Percentiles rank a stretch among this genome's conserved stretches.
These are phyloP conservation scores for Penicillium expansum DNA, from an alignment of 2,329 filamentous ascomycete species.

Conservation along the genomic window DNA sequence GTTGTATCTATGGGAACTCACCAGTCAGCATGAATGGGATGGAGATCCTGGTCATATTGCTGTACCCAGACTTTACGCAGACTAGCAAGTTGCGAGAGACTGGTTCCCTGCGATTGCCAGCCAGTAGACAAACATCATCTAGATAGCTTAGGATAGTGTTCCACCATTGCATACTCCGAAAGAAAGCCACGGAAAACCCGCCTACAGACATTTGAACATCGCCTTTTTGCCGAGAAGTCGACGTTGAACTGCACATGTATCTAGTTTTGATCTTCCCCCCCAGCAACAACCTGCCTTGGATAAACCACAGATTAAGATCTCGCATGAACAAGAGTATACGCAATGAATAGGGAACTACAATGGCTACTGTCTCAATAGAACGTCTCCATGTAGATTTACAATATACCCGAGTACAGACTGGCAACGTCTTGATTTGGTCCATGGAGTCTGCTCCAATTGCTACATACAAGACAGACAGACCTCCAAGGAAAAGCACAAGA, in stretches of 20 bases:
- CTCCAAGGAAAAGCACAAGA: conserved; percentile 2
- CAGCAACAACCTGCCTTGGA: background rate
- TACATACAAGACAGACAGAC: conserved; percentile 13
- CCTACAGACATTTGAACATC: background rate
- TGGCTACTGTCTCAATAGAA: background rate
- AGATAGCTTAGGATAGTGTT: background rate
- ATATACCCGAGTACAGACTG: background rate
- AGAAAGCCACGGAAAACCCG: background rate
- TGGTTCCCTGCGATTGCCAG: background rate
- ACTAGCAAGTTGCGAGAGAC: background rate
- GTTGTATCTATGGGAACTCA: background rate
- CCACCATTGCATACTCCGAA: background rate
- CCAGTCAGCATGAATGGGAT: background rate
- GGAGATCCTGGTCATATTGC: background rate
- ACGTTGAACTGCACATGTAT: background rate
- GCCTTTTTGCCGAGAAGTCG: background rate
- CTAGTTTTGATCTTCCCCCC: background rate
- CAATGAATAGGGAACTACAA: background rate
- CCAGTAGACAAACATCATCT: background rate
- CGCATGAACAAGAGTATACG: background rate
- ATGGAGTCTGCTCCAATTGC: conserved; percentile 8
- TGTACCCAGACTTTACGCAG: background rate
- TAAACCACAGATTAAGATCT: background rate
- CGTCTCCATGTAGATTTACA: background rate
- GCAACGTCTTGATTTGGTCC: conserved; percentile 15